These are phyloP conservation scores for Durotheca rogersii DNA, from an alignment of 495 filamentous ascomycete species.

Conservation along the genomic window DNA sequence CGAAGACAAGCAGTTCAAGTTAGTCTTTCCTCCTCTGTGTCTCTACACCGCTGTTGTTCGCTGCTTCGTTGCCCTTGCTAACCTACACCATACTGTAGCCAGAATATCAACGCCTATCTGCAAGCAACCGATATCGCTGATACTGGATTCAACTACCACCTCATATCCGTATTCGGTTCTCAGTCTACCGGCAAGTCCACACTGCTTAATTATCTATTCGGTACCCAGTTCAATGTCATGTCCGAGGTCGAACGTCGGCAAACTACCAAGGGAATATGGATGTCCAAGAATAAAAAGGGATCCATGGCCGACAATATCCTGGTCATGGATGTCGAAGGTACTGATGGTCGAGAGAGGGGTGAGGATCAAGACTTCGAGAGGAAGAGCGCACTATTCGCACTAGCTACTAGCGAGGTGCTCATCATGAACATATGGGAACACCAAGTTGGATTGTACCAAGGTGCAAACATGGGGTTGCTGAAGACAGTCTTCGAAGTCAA, in stretches of 20 bases:
- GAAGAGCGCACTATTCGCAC: conserved; percentile 93
- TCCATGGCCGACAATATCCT: conserved; percentile 95
- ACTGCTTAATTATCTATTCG: conserved; percentile 91
- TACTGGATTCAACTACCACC: conserved; percentile 96
- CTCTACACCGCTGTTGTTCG: background rate
- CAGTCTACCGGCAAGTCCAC: conserved; percentile 99
- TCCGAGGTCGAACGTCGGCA: conserved; percentile 84
- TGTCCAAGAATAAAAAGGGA: conserved; percentile 86
- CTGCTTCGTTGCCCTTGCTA: conserved; percentile 1
- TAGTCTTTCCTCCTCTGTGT: conserved; percentile 36
- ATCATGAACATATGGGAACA: conserved; percentile 99
- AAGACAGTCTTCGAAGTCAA: conserved; percentile 99
- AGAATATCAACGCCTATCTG: conserved; percentile 79
- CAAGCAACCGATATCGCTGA: conserved; percentile 72
- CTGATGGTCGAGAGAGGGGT: conserved; percentile 91
- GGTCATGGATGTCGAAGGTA: conserved; percentile 99
- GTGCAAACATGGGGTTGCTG: conserved; percentile 95
- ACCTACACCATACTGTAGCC: conserved; percentile 50
- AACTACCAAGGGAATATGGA: conserved; percentile 99
- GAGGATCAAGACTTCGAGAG: conserved; percentile 99
- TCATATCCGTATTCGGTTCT: conserved; percentile 97
- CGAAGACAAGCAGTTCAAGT: conserved; percentile 96
- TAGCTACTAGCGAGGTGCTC: conserved; percentile 96
- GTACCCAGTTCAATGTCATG: conserved; percentile 96
- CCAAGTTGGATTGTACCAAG: conserved; percentile 96